Base-by-base conservation (phyloP, 441 rosid genomes). In the Melastoma candidum region DNA sequence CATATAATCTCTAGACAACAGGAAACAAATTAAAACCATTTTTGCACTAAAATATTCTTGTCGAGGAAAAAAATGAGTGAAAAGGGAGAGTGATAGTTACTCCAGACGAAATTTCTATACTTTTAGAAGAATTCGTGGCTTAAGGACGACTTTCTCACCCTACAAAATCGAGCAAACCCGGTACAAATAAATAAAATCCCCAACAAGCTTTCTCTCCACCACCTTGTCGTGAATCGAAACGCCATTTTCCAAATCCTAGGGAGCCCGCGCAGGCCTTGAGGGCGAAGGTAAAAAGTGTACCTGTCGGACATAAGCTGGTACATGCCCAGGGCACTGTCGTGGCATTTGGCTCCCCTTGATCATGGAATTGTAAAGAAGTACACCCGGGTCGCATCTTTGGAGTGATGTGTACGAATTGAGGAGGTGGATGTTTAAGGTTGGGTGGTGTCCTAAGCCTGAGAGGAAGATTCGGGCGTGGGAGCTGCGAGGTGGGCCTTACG, bases 201-300 rank as follows among this genome's bases (percentile, higher is more conserved):
- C 59, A 50, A 71, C 83, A 29, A 77, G 59, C 47, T 72, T 74
- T 68, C 67, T 71, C 10, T 53, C 54, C 0, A 55, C 32, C 48
- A 78, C 55, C 45, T 70, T 61, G 26, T 56, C 54, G 47, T 75
- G 83, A 26, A 84, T 53, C 47, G 68, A 58, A 50, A 72, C 22
- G 36, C 83, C 83, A 56, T 70, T 66, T 49, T 68, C 36, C 44
- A 70, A 58, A 49, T 74, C 61, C 59, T 48, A 29, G 53, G 69
- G 27, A 17, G 22, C 74, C 75, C 1, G 75, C 41, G 41, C 71
- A 77, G 12, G 77, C 79, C 12, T 74, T 77, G 67, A 77, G 70
- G 55, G 63, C 83, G 58, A 72, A 77, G 63, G 74, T 63, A 63
- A 77, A 72, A 57, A 17, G 75, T 77, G 61, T 64, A 72, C 48